A percentile compares a stretch with the other conserved stretches of the same genome.
Evolutionary conservation across 179 eudicot genomes (phyloP).

Genomic region (Beta lomatogona): DNA sequence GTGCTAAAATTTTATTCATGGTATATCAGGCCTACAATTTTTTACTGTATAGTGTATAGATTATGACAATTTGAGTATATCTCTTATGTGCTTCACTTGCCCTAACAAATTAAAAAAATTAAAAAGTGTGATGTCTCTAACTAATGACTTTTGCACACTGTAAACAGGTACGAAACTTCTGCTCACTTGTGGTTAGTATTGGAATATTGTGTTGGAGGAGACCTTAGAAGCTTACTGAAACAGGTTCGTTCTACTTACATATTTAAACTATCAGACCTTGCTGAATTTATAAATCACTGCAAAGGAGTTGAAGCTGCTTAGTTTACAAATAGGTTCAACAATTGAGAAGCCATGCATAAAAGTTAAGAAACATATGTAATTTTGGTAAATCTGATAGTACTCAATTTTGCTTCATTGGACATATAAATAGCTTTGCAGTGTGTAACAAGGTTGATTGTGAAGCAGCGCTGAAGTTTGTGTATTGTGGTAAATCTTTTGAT

Average conservation of each 20-base stretch:
- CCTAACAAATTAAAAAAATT: not conserved
- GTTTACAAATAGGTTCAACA: not conserved
- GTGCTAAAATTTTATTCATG: conserved; percentile 82
- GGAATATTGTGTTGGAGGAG: conserved; percentile 98
- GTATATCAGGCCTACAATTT: conserved; percentile 39
- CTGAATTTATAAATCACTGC: not conserved
- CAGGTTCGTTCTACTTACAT: conserved; percentile 46
- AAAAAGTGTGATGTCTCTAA: not conserved
- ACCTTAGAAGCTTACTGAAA: conserved; percentile 72
- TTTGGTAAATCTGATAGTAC: not conserved
- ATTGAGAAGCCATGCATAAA: not conserved
- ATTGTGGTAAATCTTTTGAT: not conserved
- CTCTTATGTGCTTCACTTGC: not conserved
- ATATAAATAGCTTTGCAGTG: not conserved
- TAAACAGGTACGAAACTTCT: conserved; percentile 82
- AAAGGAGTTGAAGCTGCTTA: not conserved
- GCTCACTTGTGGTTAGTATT: conserved; percentile 95
- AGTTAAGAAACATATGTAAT: not conserved
- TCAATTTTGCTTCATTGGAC: not conserved
- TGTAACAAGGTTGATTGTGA: not conserved
- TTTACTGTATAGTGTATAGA: too few relatives aligned
- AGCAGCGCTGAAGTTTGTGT: not conserved
- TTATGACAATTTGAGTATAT: not conserved
- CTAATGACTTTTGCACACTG: conserved; percentile 2
- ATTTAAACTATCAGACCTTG: not conserved